Evolutionary conservation across 2,329 filamentous ascomycete species (phyloP), one percentile per base, ranked within the genome.

Genomic region (Sphaerulina vaccinii): DNA sequence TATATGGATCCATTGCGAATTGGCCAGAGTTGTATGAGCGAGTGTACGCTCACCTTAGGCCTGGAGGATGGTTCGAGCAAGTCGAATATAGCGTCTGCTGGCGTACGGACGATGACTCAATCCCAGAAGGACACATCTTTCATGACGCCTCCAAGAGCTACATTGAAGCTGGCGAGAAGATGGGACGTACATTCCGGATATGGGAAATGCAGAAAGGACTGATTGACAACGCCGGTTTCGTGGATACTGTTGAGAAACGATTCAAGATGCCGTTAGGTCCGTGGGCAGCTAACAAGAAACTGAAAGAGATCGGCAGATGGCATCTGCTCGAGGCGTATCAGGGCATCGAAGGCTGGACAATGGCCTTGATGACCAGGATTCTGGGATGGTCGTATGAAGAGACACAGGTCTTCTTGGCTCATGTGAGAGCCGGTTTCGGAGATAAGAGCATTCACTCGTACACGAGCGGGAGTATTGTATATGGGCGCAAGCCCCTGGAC

Each of bases 1-100:
- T 78, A 22, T 73, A 72, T 48, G 75, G 75, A 6, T 71, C 68
- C 48, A 70, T 78, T n/a, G 65, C 69, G 1, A 73, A 77, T 56
- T 77, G 74, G 74, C 45, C 35, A 2, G 16, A 36, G 8, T 23
- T 52, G 16, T 38, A 55, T 8, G 29, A 35, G 15, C 52, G 51
- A 37, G 39, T 44, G 13, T 55, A 51, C 22, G 10, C 22, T 6
- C 48, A 57, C 13, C 41, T 54, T 3, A 21, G 15, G 19, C 51
- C 43, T 10, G 54, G 54, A 24, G 55, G 55, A 43, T 39, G 24
- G 22, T 21, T 52, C 4, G 52, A 55, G 21, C 54, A 51, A 27
- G 38, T 41, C 15, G 73, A 75, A 39, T 57, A 47, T 21, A 37
- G 29, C 33, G 44, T 24, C 19, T 47, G 44, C 21, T 47, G 44